Evolutionary conservation across 805 yeast genomes (phyloP).

Genomic region (Blastobotrys parvus): DNA sequence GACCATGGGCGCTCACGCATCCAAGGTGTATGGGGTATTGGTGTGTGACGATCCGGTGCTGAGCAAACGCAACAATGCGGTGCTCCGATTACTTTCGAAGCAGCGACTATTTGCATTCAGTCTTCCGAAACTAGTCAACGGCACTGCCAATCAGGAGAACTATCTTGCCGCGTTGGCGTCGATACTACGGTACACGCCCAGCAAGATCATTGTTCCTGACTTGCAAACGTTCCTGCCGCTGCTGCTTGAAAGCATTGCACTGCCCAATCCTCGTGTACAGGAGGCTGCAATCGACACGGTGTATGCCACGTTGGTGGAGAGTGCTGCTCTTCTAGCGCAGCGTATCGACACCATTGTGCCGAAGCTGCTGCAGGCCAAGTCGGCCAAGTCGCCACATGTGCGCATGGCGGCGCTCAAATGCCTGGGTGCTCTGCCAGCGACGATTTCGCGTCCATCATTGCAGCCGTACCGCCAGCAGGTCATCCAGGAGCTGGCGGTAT

Average conservation of each 20-base stretch:
- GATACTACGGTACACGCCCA: conserved; percentile 57
- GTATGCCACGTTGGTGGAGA: conserved; percentile 46
- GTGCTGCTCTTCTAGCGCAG: conserved; percentile 42
- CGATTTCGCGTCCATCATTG: conserved; percentile 33
- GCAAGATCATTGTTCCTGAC: conserved; percentile 55
- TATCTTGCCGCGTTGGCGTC: conserved; percentile 60
- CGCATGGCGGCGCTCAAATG: conserved; percentile 52
- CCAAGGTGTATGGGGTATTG: conserved; percentile 54
- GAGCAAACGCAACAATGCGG: conserved; percentile 45
- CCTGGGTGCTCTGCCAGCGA: conserved; percentile 39
- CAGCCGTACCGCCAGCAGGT: conserved; percentile 45
- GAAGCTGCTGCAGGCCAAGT: conserved; percentile 34
- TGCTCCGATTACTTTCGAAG: conserved; percentile 62
- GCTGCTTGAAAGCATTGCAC: conserved; percentile 52
- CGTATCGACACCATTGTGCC: conserved; percentile 54
- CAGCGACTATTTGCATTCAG: conserved; percentile 65
- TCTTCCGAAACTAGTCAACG: conserved; percentile 46
- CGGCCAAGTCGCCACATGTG: conserved; percentile 37
- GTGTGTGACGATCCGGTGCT: conserved; percentile 61
- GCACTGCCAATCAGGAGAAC: conserved; percentile 35
- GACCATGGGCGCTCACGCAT: conserved; percentile 32
- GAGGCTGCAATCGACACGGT: conserved; percentile 56
- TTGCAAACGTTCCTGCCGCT: conserved; percentile 61
- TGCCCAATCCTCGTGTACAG: conserved; percentile 41
- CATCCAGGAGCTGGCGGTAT: conserved; percentile 39